A percentile compares a stretch with the other conserved stretches of the same genome.
phyloP scores from a whole-genome alignment of 495 filamentous ascomycete genomes.

The Penicillium paradoxum region DNA sequence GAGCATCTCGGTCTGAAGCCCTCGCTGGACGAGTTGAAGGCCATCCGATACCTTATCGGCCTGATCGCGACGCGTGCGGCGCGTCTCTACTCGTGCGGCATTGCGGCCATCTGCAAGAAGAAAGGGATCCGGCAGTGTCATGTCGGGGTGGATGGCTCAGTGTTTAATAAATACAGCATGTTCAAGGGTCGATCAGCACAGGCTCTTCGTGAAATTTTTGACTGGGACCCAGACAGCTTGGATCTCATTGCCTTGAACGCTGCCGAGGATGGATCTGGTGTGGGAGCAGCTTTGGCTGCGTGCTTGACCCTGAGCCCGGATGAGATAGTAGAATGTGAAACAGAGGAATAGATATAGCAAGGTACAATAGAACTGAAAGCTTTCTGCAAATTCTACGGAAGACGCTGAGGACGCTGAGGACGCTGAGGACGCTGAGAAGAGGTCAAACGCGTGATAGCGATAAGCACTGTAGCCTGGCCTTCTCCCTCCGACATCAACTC shows the following conservation, averaged over 20 bases:
- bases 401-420: too few species aligned
- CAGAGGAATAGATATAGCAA: not conserved
- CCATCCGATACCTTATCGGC: conserved; percentile 74
- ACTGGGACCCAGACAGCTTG: conserved; percentile 19
- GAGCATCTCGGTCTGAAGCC: conserved; percentile 60
- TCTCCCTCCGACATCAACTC: conserved; percentile 8
- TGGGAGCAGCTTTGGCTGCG: conserved; percentile 31
- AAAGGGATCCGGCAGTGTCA: conserved; percentile 72
- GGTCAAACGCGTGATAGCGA: conserved; percentile 12
- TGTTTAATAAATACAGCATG: conserved; percentile 91
- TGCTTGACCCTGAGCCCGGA: conserved; percentile 15
- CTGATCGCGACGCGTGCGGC: conserved; percentile 85
- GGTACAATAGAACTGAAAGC: not conserved
- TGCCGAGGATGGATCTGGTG: conserved; percentile 29
- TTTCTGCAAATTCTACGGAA: not conserved
- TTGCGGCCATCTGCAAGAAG: conserved; percentile 88
- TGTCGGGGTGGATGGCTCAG: conserved; percentile 88
- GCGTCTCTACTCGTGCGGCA: conserved; percentile 83
- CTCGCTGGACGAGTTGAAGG: conserved; percentile 66
- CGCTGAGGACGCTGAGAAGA: too few species aligned
- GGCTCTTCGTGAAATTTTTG: conserved; percentile 56
- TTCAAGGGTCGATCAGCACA: conserved; percentile 78
- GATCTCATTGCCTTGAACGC: conserved; percentile 25
- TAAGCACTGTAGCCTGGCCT: conserved; percentile 11
- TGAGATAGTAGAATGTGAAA: not conserved